Percentiles rank a stretch among this genome's conserved stretches.
Evolutionary conservation across 1,284 basidiomycete species (phyloP).

Genomic region (Kalmanozyma brasiliensis): DNA sequence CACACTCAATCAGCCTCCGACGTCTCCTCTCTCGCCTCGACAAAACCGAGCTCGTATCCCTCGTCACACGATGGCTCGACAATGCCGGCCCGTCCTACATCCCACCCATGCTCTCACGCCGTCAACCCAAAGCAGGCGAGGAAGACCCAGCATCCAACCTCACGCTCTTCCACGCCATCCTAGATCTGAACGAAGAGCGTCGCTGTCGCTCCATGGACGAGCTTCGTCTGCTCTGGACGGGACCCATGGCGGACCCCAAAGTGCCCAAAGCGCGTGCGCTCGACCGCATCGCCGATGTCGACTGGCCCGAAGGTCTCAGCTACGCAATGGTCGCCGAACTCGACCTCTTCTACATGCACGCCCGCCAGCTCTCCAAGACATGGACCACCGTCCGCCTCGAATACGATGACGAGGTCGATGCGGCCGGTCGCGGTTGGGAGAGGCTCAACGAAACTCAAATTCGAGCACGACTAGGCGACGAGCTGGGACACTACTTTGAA

Average conservation of each 20-base stretch:
- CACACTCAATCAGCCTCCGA: slow-evolving; percentile 40
- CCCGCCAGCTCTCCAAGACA: slow-evolving; percentile 22
- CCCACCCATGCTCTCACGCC: slow-evolving; percentile 44
- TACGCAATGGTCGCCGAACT: slow-evolving; percentile 55
- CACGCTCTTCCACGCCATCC: slow-evolving; percentile 35
- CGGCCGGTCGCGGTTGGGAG: slow-evolving; percentile 26
- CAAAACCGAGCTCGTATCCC: slow-evolving; percentile 36
- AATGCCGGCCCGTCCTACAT: slow-evolving; percentile 27
- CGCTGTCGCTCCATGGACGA: slow-evolving; percentile 45
- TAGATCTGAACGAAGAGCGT: slow-evolving; percentile 50
- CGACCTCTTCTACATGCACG: slow-evolving; percentile 26
- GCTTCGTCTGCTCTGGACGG: slow-evolving; percentile 43
- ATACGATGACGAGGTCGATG: slow-evolving; percentile 41
- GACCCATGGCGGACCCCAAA: slow-evolving; percentile 48
- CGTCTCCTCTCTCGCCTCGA: slow-evolving; percentile 40
- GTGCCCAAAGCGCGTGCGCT: slow-evolving; percentile 53
- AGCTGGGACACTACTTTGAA: slow-evolving; percentile 51
- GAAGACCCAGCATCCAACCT: slow-evolving; percentile 36
- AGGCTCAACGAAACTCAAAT: slow-evolving; percentile 31
- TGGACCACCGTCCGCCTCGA: slow-evolving; percentile 49
- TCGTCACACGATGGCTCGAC: slow-evolving; percentile 43
- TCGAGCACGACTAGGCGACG: slow-evolving; percentile 32
- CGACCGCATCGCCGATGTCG: slow-evolving; percentile 50
- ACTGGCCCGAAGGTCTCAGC: slow-evolving; percentile 56
- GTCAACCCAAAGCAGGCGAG: slow-evolving; percentile 30